Evolutionary conservation across 2,329 filamentous ascomycete species (phyloP).

Genomic region (Sporothrix phasma): DNA sequence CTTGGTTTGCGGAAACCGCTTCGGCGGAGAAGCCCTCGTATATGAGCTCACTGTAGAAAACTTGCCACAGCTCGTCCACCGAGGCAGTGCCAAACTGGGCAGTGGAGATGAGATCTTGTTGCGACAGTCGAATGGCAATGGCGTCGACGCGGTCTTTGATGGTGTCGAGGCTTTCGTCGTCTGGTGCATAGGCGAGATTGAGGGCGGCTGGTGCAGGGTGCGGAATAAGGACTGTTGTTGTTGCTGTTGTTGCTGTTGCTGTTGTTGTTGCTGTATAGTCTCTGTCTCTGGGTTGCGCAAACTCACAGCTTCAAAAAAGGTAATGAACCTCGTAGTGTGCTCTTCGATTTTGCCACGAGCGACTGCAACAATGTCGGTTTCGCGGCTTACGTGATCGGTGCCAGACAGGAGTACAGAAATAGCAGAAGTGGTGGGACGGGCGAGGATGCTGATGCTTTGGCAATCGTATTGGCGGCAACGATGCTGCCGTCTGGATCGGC

Average conservation of each 20-base stretch:
- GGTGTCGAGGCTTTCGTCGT: constrained; percentile 36
- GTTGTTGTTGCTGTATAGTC: background rate
- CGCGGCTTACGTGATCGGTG: constrained; percentile 24
- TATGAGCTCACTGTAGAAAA: constrained; percentile 49
- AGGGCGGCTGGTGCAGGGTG: constrained; percentile 16
- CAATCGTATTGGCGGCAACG: background rate
- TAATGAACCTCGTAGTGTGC: constrained; percentile 43
- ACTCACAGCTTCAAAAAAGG: constrained; percentile 28
- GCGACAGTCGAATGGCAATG: constrained; percentile 43
- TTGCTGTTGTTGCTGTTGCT: background rate
- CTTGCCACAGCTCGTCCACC: constrained; percentile 46
- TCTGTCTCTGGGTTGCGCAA: constrained; percentile 34
- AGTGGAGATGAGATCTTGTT: constrained; percentile 24
- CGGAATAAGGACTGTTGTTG: background rate
- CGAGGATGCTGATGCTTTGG: constrained; percentile 15
- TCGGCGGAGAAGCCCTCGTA: constrained; percentile 48
- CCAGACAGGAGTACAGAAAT: background rate
- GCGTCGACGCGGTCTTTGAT: constrained; percentile 53
- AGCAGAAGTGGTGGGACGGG: background rate
- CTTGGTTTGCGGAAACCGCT: constrained; percentile 48
- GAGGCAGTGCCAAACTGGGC: constrained; percentile 7
- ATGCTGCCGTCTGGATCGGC: background rate
- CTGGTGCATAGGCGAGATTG: constrained; percentile 23
- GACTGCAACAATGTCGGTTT: constrained; percentile 32
- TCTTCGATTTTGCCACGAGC: constrained; percentile 38